Evolutionary conservation across 179 eudicot species (phyloP).

Genomic region (Camellia oleifera): DNA sequence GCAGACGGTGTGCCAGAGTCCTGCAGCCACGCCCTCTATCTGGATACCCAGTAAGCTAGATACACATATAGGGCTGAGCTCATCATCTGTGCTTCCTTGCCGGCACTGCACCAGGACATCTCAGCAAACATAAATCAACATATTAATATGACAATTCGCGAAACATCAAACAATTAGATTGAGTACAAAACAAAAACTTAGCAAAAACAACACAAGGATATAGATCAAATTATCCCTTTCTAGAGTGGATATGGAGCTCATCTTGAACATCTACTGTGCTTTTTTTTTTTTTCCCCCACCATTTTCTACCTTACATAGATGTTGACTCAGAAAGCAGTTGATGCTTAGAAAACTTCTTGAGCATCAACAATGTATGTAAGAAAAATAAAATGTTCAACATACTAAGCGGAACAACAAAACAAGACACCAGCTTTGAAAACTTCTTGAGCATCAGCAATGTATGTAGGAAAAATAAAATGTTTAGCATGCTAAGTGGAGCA

Average conservation of each 20-base stretch:
- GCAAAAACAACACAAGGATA: conserved; percentile 15
- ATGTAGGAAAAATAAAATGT: not conserved
- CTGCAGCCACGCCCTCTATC: conserved; percentile 80
- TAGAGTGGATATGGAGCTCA: conserved; percentile 30
- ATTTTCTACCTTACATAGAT: conserved; percentile 50
- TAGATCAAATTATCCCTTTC: conserved; percentile 29
- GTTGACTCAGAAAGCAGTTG: conserved; percentile 20
- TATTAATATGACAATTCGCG: too few species aligned
- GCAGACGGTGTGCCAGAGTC: conserved; percentile 94
- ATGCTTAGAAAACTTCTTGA: not conserved
- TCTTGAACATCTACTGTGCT: conserved; percentile 39
- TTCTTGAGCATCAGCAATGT: too few species aligned
- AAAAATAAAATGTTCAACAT: not conserved
- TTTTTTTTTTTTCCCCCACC: conserved; percentile 39
- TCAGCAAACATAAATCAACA: not conserved
- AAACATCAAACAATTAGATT: conserved; percentile 2
- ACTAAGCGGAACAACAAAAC: not conserved
- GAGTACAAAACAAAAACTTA: not conserved
- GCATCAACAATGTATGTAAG: not conserved
- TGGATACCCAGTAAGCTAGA: conserved; percentile 77
- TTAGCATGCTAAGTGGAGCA: not conserved
- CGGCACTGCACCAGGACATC: conserved; percentile 69
- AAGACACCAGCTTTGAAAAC: not conserved
- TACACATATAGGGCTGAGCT: conserved; percentile 87
- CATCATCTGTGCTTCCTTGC: conserved; percentile 95